A percentile compares a stretch with the other conserved stretches of the same genome.
Evolutionary conservation across 1,284 basidiomycete species (phyloP).

Genomic region (Ceratobasidium theobromae): DNA sequence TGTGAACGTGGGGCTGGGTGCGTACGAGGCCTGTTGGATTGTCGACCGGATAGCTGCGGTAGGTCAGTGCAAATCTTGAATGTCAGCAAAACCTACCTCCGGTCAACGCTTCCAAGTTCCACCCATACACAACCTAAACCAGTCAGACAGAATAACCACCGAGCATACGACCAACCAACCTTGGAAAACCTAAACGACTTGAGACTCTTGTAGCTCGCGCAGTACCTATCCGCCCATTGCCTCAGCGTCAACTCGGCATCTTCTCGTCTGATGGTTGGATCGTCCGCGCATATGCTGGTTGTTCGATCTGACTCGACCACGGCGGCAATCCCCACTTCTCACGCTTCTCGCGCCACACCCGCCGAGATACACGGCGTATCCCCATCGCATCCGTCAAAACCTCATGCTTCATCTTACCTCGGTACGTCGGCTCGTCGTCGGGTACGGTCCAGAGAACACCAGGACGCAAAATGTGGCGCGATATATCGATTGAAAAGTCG

Average conservation of each 20-base stretch:
- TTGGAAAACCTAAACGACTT: conserved; percentile 69
- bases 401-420: conserved; percentile 57
- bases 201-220: conserved; percentile 56
- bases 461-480: conserved; percentile 40
- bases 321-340: conserved; percentile 32
- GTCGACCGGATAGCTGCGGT: conserved; percentile 52
- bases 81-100: conserved; percentile 36
- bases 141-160: neutral
- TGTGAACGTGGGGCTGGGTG: conserved; percentile 42
- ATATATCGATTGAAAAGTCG: conserved; percentile 60
- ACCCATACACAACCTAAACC: conserved; percentile 55
- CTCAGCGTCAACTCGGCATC: conserved; percentile 48
- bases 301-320: conserved; percentile 28
- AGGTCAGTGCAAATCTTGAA: neutral
- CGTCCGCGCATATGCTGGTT: neutral
- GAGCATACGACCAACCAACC: conserved; percentile 41
- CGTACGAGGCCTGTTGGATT: conserved; percentile 60
- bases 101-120: conserved; percentile 62
- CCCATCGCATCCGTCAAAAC: conserved; percentile 31
- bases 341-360: conserved; percentile 13
- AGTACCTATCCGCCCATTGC: conserved; percentile 72
- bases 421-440: conserved; percentile 56
- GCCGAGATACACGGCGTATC: neutral
- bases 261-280: conserved; percentile 23
- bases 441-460: conserved; percentile 55